Percentiles rank a stretch among this genome's conserved stretches.
phyloP scores from a whole-genome alignment of 768 basidiomycete species.

The Bullera alba region DNA sequence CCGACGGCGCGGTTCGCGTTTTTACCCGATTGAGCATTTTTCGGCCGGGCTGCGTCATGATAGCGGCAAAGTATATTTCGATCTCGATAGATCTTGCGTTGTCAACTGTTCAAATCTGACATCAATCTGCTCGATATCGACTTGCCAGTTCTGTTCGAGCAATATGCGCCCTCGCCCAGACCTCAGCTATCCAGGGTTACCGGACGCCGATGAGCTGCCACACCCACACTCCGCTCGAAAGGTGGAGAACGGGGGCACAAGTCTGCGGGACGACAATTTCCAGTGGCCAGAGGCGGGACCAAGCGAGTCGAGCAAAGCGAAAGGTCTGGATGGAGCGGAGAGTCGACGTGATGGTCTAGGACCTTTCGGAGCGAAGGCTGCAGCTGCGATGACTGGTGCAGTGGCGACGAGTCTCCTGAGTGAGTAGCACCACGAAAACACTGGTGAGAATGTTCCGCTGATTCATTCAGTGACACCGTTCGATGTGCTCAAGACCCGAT shows the following conservation, averaged over 20 bases:
- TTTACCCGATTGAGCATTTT: no score
- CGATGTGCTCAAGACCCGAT: slow-evolving; percentile 91
- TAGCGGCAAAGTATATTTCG: no score
- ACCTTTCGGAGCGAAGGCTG: slow-evolving; percentile 39
- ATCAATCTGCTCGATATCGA: no score
- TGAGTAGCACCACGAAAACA: slow-evolving; percentile 16
- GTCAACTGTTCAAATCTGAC: no score
- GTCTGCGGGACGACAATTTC: slow-evolving; percentile 10
- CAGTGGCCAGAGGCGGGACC: slow-evolving; percentile 40
- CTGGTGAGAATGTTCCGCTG: not conserved
- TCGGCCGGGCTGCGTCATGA: no score
- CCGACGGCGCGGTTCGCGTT: no score
- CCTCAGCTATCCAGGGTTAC: slow-evolving; percentile 2
- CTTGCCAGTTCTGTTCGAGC: no score
- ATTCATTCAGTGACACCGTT: slow-evolving; percentile 87
- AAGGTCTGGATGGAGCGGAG: not conserved
- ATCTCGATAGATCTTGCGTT: no score
- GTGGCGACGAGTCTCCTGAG: slow-evolving; percentile 37
- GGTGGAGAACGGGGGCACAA: slow-evolving; percentile 9
- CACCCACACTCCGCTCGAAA: not conserved
- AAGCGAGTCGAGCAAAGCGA: not conserved
- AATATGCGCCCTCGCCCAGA: slow-evolving; percentile 1
- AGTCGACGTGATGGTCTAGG: slow-evolving; percentile 20
- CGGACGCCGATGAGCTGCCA: slow-evolving; percentile 5
- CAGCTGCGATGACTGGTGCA: slow-evolving; percentile 44